These are phyloP conservation scores for Botrytis fabae DNA, from an alignment of 2,329 filamentous ascomycete genomes.

Conservation along the genomic window DNA sequence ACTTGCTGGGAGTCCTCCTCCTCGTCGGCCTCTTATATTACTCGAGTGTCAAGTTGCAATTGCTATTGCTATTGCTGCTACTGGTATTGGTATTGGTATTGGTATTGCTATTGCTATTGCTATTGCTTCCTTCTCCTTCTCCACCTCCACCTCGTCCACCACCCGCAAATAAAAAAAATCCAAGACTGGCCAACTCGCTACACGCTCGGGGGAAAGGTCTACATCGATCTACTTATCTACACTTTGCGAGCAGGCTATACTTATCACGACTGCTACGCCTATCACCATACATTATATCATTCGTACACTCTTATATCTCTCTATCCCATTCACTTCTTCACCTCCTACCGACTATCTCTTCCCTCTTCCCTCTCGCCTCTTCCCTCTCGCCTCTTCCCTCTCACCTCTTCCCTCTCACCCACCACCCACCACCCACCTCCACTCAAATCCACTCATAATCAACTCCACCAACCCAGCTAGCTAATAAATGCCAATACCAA, in stretches of 20 bases:
- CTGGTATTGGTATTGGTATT: too few relatives aligned
- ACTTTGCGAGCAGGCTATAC: background rate
- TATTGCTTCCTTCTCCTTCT: background rate
- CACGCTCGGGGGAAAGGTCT: background rate
- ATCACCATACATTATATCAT: too few relatives aligned
- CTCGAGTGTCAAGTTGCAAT: background rate
- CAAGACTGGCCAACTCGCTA: background rate
- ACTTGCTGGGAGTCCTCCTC: background rate
- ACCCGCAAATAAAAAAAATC: background rate
- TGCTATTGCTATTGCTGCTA: background rate
- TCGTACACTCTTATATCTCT: background rate
- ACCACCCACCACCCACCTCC: background rate
- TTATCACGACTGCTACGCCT: background rate
- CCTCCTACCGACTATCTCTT: background rate
- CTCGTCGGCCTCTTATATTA: background rate
- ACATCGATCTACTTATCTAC: background rate
- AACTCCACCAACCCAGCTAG: background rate
- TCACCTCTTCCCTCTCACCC: too few relatives aligned
- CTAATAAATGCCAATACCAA: background rate
- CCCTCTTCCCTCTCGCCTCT: background rate
- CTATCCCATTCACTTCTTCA: background rate
- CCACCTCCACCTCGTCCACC: background rate
- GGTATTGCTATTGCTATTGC: background rate
- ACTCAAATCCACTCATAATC: constrained; percentile 3
- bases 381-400: background rate